Base-by-base conservation (phyloP, 257 asterid genomes). In the Verbascum thapsus region DNA sequence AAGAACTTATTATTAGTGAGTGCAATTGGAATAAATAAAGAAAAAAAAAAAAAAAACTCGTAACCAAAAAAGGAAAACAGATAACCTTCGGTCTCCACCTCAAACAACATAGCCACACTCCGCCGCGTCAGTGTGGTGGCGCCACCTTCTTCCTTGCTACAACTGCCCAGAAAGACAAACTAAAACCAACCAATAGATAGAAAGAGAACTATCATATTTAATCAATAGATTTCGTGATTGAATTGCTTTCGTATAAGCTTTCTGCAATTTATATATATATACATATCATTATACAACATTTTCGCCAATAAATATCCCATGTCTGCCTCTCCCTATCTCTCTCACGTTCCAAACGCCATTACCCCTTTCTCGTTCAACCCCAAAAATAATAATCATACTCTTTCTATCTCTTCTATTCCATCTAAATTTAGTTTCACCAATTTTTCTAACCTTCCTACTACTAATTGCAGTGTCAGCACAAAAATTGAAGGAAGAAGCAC, bases 321-420 rank as follows among this genome's bases (percentile, higher is more conserved):
- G 87, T 72, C 84, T 61, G 52, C 83, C 34, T 34, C 74, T 64
- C 38, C 72, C 10, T 57, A 61, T 62, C 68, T 69, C 16, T 58
- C 57, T 64, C 70, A 69, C 53, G 56, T 55, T 60, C 61, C 86
- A 45, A 80, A 60, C 72, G n/a, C 47, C 69, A 67, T 71, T 39
- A 54, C 11, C 34, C 61, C 58, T 17, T 71, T 71, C 41, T 74
- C 78, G 42, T 66, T 8, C 65, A 68, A 54, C 55, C 75, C 80
- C 43, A 35, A 68, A 53, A 61, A 12, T 53, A n/a, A n/a, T n/a
- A n/a, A n/a, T 50, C 73, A 62, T 35, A 40, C 82, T 51, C 66
- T 66, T 11, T n/a, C 50, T 22, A 39, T 56, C 63, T 34, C 58
- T 30, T 73, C n/a, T 16, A 49, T 59, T 30, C 74, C 70, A 39